Evolutionary conservation across 129 eudicot genomes (phyloP).

Genomic region (Gnaphalium uliginosum): DNA sequence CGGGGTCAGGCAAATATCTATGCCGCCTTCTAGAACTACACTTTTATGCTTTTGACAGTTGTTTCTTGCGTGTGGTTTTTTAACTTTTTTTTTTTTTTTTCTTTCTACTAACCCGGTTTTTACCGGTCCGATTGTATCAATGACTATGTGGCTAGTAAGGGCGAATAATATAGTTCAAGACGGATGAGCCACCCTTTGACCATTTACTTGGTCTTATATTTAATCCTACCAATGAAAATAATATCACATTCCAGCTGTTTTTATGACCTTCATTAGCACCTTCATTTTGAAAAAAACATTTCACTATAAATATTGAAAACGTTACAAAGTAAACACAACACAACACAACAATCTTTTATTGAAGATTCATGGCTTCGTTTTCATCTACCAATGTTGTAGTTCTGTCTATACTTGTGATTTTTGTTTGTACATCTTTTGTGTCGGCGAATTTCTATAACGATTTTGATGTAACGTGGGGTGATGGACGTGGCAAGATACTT

Average conservation of each 20-base stretch:
- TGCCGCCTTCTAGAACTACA: slow-evolving; percentile 23
- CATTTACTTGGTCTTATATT: background rate
- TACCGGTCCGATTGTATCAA: background rate
- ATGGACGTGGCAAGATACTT: slow-evolving; percentile 54
- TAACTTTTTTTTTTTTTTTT: no score
- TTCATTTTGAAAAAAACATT: background rate
- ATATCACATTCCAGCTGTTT: slow-evolving; percentile 22
- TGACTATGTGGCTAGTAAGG: slow-evolving; percentile 10
- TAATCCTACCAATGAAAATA: background rate
- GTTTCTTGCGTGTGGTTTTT: background rate
- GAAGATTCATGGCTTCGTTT: slow-evolving; percentile 18
- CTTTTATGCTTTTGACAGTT: slow-evolving; percentile 3
- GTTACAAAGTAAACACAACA: background rate
- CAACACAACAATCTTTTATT: background rate
- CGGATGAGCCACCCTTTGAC: slow-evolving; percentile 25
- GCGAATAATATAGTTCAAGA: background rate
- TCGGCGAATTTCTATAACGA: slow-evolving; percentile 37
- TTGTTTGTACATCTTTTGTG: slow-evolving; percentile 4
- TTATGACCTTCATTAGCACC: slow-evolving; percentile 11
- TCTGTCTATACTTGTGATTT: background rate
- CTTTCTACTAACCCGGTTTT: background rate
- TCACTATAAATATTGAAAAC: slow-evolving; percentile 14
- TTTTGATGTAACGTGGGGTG: slow-evolving; percentile 56
- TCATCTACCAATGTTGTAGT: background rate
- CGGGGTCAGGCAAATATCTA: background rate